Evolutionary conservation across 306 rosid genomes (phyloP), one percentile per base, ranked within the genome.

Genomic region (Fagus crenata): DNA sequence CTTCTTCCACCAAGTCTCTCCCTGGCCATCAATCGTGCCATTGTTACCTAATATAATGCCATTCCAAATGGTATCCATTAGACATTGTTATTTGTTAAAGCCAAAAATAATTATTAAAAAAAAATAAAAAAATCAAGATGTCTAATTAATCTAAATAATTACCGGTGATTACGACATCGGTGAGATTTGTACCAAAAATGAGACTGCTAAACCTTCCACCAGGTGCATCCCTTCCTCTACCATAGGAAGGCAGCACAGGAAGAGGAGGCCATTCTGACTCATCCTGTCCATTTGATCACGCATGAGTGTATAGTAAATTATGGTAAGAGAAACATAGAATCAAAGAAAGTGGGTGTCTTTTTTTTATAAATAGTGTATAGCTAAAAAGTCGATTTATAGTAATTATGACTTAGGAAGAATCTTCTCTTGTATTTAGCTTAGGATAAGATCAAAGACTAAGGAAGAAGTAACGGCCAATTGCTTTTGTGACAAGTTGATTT

Each of bases 1-100:
- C 67, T 87, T 89, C 32, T 43, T 65, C 98, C 97, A 93, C 96
- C 98, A 93, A 54, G 39, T 72, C 0, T 73, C n/a, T 42, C 98
- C 97, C 63, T 91, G 96, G 5, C 98, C 98, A 54, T 93, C 97
- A n/a, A 93, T 91, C 2, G 88, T 87, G n/a, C 96, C 98, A n/a
- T 91, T 93, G 74, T 82, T 22, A 5, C 97, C 97, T 92, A 42
- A 65, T 49, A 6, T n/a, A 17, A 75, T 9, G 51, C 51, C 71
- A 70, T 55, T 72, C 49, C 43, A 79, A 53, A 17, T 2, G 63
- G 33, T 14, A 56, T 5, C 43, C 37, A 54, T 70, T 12, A 80
- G 53, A 80, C 40, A 43, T 63, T 5, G 41, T 49, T 22, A 22
- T 22, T 22, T 22, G 28, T 74, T 56, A 15, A 37, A 56, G 65